These are phyloP conservation scores for Huntiella savannae DNA, from an alignment of 2,329 filamentous ascomycete species.

Conservation along the genomic window DNA sequence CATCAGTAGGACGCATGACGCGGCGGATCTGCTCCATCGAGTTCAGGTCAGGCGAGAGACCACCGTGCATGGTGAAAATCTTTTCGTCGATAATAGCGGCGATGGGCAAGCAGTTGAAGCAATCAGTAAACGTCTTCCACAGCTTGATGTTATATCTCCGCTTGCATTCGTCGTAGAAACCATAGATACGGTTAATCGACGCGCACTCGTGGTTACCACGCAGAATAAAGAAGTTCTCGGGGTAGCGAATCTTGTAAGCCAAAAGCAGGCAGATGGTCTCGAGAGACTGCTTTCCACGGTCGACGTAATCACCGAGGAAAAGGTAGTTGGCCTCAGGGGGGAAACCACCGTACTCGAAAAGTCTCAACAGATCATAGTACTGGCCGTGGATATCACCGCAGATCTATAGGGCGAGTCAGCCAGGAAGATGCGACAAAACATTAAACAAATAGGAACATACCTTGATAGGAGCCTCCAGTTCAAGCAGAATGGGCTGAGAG, in stretches of 20 bases:
- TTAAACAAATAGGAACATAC: constrained; percentile 31
- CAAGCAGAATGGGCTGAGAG: constrained; percentile 91
- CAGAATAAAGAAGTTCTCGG: constrained; percentile 98
- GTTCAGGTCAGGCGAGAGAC: constrained; percentile 89
- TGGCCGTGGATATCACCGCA: constrained; percentile 98
- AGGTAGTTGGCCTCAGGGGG: constrained; percentile 98
- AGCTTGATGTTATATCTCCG: constrained; percentile 98
- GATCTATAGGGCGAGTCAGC: constrained; percentile 40
- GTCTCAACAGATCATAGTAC: constrained; percentile 91
- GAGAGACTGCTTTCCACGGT: constrained; percentile 95
- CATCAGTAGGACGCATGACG: constrained; percentile 96
- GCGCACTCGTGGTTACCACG: constrained; percentile 98
- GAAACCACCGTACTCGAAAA: constrained; percentile 97
- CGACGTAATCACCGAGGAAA: constrained; percentile 97
- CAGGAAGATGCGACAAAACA: constrained; percentile 10
- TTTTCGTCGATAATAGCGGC: constrained; percentile 98
- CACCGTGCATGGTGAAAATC: constrained; percentile 99
- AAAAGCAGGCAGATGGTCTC: constrained; percentile 95
- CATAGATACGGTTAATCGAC: constrained; percentile 96
- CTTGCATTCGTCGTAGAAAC: constrained; percentile 99
- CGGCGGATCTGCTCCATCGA: constrained; percentile 99
- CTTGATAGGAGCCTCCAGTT: constrained; percentile 98
- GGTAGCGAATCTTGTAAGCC: constrained; percentile 99
- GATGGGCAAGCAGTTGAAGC: constrained; percentile 97
- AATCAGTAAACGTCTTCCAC: constrained; percentile 99